Base-by-base conservation (phyloP, 495 filamentous ascomycete species). In the Penicillium subrubescens region DNA sequence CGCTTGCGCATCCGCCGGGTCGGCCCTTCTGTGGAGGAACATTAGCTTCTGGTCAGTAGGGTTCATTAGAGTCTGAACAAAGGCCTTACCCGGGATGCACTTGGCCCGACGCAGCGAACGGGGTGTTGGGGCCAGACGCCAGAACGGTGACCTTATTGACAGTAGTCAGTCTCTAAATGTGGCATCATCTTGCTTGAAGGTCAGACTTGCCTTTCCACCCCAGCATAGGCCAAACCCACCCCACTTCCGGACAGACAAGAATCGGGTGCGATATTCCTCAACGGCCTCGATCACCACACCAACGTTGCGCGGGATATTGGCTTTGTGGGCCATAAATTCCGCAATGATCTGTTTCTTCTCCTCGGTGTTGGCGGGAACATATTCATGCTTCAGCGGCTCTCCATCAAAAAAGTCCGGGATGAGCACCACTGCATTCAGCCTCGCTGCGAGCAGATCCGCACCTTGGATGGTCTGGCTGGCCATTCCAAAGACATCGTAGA, bases 401-500 rank as follows among this genome's bases (percentile, higher is more conserved):
- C 82, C 82, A 3, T 77, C 55, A 67, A 83, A 81, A 61, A 83
- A 81, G 59, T 86, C 82, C 6, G 82, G 82, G 19, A 84, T 61
- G 6, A 84, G 57, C 12, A 83, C 75, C 1, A 82, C 57, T 5
- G 75, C 74, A 43, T 76, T 70, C 5, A 79, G 62, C 12, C 73
- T 67, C 0, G 64, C 60, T 0, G 83, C 79, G 8, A 86, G 75
- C 6, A 81, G 71, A 60, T 87, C 85, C n/a, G 85, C 85, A 37
- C 85, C 85, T 67, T 86, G 83, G 0, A 83, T 63, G 7, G 83
- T 85, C 61, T 86, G 84, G 2, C 71, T 67, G 31, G 77, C 71
- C 61, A 79, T 70, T 50, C 85, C 85, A 66, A 87, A 87, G 68
- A 86, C 73, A 73, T 86, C 85, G 73, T 87, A 85, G 59, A 86